Base-by-base conservation (phyloP, 164 flowering plant genomes). In the Warburgia ugandensis region DNA sequence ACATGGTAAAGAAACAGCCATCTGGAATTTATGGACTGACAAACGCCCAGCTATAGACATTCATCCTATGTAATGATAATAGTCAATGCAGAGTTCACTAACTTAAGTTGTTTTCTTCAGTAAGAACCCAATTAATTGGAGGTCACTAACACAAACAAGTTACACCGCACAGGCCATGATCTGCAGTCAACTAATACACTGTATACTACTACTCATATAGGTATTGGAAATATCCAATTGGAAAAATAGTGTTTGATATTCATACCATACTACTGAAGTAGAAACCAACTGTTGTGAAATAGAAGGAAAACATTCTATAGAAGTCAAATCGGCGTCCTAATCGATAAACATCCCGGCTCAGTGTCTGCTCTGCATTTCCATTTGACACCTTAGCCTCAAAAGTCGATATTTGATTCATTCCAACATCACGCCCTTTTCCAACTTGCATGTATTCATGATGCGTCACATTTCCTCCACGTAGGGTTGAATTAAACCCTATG, bases 371-470 rank as follows among this genome's bases (percentile, higher is more conserved):
- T 60, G 94, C 98, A 74, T 92, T 92, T 62, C 98, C 98, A 73
- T 85, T 88, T 52, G 98, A 85, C 56, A 92, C 95, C 71, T 92
- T 88, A 33, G 96, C 98, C 71, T 92, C 96, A 75, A 92, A 92
- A 29, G 45, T 72, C 32, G 98, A 92, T 60, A 92, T 88, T 58
- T 88, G 98, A 65, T 92, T 92, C 95, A 92, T 81, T 19, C 98
- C 98, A 30, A 92, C 96, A 76, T 88, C 98, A 54, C 96, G 84
- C 3, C 96, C 96, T 67, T 88, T 92, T 50, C 98, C 98, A 12
- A 85, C 95, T 80, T 92, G 98, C 58, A 92, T 83, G 45, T 92
- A 92, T 54, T 92, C 96, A 63, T 92, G 96, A 73, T 92, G 98
- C 39, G 98, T 92, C 29, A 88, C 48, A 67, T 60, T 75, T 32